Evolutionary conservation across 2,329 filamentous ascomycete genomes (phyloP), one percentile per base, ranked within the genome.

Genomic region (Alternaria infectoria): DNA sequence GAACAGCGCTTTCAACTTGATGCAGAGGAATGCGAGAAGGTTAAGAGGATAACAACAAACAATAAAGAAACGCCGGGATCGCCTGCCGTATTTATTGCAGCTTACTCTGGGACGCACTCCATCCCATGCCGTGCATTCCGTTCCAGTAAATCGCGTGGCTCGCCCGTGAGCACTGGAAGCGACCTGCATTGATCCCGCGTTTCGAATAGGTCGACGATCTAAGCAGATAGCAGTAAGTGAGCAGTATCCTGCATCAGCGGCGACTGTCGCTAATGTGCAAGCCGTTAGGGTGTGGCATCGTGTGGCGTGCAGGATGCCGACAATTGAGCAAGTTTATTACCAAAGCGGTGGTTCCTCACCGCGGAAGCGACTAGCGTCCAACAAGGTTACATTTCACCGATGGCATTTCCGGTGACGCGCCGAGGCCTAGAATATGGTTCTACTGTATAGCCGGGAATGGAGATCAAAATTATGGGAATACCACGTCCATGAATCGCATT

Each of bases 271-370:
- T 71, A 68, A 54, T 65, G 62, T 62, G 50, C 45, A 54, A 49
- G 32, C 54, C 44, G 51, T 61, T 66, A 57, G 43, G 52, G 55
- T 64, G 45, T 46, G 47, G 17, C 46, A 62, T 51, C 17, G 56
- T 49, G 54, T 54, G 45, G 55, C 49, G 44, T 36, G 67, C 61
- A 61, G 59, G 44, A 5, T 57, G 61, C 66, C 67, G 72, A 61
- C 65, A 63, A 45, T 66, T 77, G 75, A 76, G 74, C 74, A 77
- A 75, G 72, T 77, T 77, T 74, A 61, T 73, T 67, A 67, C 66
- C 61, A 65, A 74, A 69, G 69, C 59, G 61, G 62, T 49, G 64
- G 61, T 62, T 65, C 30, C 30, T 51, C 36, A 58, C 19, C 51
- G 63, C 44, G 51, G 60, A 63, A 66, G 40, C 28, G 36, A 62